Conservation (phyloP, 2,329 filamentous ascomycete species). For the Arthrinium puccinioides region DNA sequence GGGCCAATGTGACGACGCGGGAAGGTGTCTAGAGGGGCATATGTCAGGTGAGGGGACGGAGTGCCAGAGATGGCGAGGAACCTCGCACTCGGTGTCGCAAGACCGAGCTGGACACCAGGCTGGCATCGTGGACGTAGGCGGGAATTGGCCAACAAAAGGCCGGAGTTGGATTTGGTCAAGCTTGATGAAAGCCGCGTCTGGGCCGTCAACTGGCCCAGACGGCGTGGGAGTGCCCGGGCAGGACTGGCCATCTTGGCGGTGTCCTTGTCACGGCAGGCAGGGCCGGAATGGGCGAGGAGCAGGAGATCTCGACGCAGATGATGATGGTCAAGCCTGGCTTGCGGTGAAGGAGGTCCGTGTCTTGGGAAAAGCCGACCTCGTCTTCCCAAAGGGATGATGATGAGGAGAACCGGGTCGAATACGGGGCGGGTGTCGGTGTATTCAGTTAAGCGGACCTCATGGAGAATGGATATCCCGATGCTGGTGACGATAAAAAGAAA, state of each 20-base stretch:
- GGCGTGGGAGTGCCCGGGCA: slow-evolving; percentile 16
- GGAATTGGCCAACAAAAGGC: slow-evolving; percentile 4
- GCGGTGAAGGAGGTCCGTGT: background rate
- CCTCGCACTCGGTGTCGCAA: slow-evolving; percentile 1
- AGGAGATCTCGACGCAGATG: background rate
- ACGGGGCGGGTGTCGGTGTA: no score
- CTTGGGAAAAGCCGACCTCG: no score
- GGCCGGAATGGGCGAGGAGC: background rate
- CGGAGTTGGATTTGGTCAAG: slow-evolving; percentile 9
- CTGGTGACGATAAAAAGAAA: no score
- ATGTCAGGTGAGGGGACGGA: slow-evolving; percentile 14
- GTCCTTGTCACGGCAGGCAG: background rate
- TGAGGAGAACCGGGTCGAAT: no score
- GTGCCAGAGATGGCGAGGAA: slow-evolving; percentile 9
- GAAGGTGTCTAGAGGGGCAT: slow-evolving; percentile 53
- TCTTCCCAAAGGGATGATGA: no score
- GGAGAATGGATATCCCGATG: no score
- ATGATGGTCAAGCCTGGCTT: no score
- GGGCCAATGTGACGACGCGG: slow-evolving; percentile 83
- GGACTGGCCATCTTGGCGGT: slow-evolving; percentile 16
- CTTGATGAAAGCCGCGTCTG: slow-evolving; percentile 15
- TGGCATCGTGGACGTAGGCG: slow-evolving; percentile 12
- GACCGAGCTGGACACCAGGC: slow-evolving; percentile 1
- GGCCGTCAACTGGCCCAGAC: slow-evolving; percentile 20
- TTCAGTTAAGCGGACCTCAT: no score